Conservation (phyloP, 306 rosid species). For the Ceratonia siliqua region DNA sequence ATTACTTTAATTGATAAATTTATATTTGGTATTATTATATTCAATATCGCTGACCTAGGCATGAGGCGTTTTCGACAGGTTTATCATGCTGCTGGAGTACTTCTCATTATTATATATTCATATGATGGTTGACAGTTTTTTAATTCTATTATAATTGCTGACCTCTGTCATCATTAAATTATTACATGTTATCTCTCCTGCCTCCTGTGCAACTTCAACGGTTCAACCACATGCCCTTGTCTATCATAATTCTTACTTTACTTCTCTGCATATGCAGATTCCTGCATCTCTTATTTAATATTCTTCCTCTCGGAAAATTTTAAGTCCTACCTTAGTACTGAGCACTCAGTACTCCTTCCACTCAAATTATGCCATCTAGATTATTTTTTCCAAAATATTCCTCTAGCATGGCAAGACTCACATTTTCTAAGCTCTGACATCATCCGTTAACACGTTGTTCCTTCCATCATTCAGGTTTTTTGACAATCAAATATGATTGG, state of each 20-base stretch:
- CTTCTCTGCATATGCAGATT: neutral
- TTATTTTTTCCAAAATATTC: neutral
- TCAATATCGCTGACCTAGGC: neutral
- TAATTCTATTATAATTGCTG: constrained; percentile 1
- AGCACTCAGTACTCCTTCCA: neutral
- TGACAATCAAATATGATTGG: too few species aligned
- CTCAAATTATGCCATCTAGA: neutral
- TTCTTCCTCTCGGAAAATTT: neutral
- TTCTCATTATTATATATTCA: neutral
- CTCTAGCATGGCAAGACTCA: too few species aligned
- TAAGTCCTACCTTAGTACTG: neutral
- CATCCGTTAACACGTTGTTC: too few species aligned
- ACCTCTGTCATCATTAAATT: constrained; percentile 1
- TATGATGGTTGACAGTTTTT: constrained; percentile 2
- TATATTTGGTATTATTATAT: neutral
- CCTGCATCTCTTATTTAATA: neutral
- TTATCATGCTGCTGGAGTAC: constrained; percentile 12
- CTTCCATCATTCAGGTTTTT: too few species aligned
- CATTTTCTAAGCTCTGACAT: too few species aligned
- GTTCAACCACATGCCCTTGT: neutral
- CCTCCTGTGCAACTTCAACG: neutral
- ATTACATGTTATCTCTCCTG: neutral
- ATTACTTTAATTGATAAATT: constrained; percentile 14
- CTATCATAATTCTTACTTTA: neutral
- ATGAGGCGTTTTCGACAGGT: too few species aligned